Evolutionary conservation across 805 yeast species (phyloP), one percentile per base, ranked within the genome.

Genomic region (Yarrowia sp.): DNA sequence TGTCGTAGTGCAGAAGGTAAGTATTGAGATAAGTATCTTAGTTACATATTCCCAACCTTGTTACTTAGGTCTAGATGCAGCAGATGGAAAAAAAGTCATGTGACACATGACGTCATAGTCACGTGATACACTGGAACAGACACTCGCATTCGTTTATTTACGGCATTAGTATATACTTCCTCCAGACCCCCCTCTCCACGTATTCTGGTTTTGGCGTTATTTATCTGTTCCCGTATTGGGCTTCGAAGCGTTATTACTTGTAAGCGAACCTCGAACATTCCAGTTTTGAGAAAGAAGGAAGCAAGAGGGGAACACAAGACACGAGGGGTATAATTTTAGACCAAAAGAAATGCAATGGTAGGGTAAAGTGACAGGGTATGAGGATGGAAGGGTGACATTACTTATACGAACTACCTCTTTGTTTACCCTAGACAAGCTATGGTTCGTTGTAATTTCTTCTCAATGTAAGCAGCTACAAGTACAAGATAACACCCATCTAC

Each of bases 161-260:
- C n/a, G n/a, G n/a, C n/a, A n/a, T n/a, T n/a, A n/a, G n/a, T 14
- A 39, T 14, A 39, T n/a, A 39, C 42, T 12, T n/a, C n/a, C n/a
- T n/a, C n/a, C n/a, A n/a, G 13, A 39, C 2, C 30, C 24, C 33
- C 33, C 30, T 14, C 15, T 44, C 15, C 15, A 12, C 13, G 49
- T 44, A 19, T 19, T 20, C 49, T 6, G 39, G 15, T n/a, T 49
- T 49, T 49, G 39, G 55, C 55, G 55, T 50, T 50, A 50, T 50
- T 34, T 50, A 50, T 30, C 40, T 34, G 42, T 50, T 50, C 56
- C 56, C 56, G 9, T 50, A 17, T 50, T 47, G 19, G 52, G 52
- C 52, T 19, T 17, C 2, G 9, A n/a, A 1, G 6, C 10, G 33
- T 13, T 44, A n/a, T 5, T 17, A 17, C 36, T 9, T 17, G 6